Percentiles rank a stretch among this genome's conserved stretches.
Evolutionary conservation across 2,329 filamentous ascomycete species (phyloP).

Genomic region (Sporothrix brasiliensis): DNA sequence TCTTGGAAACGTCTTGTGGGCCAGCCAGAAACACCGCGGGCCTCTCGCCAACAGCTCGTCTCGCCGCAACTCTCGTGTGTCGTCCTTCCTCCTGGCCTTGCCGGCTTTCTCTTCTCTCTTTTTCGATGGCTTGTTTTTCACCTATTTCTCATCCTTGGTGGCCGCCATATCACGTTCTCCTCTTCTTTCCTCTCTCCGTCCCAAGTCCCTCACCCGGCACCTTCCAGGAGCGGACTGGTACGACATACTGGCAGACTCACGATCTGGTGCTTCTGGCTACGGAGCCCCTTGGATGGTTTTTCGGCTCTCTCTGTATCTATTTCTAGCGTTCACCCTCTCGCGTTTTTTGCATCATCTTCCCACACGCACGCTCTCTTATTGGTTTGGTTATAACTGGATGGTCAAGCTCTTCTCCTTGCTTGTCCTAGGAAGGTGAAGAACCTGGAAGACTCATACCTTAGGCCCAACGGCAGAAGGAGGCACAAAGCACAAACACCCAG

Average conservation of each 20-base stretch:
- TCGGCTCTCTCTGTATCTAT: neutral
- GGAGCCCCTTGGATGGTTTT: constrained; percentile 25
- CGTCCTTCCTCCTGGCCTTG: constrained; percentile 21
- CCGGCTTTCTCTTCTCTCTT: neutral
- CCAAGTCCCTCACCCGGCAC: constrained; percentile 9
- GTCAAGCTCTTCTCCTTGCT: constrained; percentile 12
- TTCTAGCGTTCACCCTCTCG: neutral
- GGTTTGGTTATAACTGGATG: constrained; percentile 27
- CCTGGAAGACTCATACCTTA: constrained; percentile 18
- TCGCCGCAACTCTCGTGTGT: constrained; percentile 23
- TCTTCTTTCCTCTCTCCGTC: neutral
- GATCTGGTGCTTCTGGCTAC: constrained; percentile 25
- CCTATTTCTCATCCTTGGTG: neutral
- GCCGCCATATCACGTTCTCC: neutral
- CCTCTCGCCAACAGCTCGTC: neutral
- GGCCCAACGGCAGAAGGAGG: neutral
- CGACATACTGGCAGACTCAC: constrained; percentile 1
- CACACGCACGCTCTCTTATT: neutral
- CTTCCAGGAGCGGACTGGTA: constrained; percentile 19
- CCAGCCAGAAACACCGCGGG: constrained; percentile 23
- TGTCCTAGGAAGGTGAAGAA: constrained; percentile 14
- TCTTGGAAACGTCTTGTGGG: constrained; percentile 33
- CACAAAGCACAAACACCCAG: neutral
- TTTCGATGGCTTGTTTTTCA: neutral
- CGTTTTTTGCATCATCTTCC: no score